Evolutionary conservation across 208 protist genomes (phyloP).

Genomic region (Leishmania guyanensis): DNA sequence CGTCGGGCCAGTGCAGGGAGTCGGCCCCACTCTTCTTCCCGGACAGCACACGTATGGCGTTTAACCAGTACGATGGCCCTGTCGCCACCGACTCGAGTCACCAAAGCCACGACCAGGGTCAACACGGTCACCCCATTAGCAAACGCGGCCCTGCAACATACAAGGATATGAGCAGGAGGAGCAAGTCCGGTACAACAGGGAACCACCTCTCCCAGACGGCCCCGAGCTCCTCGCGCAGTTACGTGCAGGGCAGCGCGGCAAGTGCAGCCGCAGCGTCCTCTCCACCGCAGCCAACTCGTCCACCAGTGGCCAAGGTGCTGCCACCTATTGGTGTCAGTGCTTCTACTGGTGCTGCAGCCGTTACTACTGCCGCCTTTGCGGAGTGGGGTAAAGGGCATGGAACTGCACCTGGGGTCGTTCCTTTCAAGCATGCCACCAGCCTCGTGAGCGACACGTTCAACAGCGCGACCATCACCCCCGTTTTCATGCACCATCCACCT

Average conservation of each 20-base stretch:
- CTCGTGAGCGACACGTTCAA: background rate
- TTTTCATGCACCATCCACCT: slow-evolving; percentile 15
- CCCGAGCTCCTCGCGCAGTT: background rate
- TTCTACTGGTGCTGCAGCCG: background rate
- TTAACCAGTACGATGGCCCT: background rate
- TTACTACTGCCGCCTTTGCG: background rate
- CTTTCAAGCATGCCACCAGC: background rate
- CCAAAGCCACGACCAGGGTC: background rate
- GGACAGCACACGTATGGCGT: slow-evolving; percentile 3
- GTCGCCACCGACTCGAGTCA: background rate
- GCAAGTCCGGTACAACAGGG: background rate
- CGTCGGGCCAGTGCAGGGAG: slow-evolving; percentile 9
- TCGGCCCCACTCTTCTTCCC: slow-evolving; percentile 4
- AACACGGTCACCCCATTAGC: background rate
- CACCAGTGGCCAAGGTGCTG: background rate
- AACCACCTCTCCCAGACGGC: background rate
- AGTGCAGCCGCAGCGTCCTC: background rate
- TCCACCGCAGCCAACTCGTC: slow-evolving; percentile 1
- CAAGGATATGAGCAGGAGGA: background rate
- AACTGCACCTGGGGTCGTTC: background rate
- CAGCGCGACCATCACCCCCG: background rate
- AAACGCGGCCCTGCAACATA: background rate
- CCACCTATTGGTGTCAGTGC: slow-evolving; percentile 1
- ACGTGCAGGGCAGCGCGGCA: background rate
- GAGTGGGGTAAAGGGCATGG: background rate